These are phyloP conservation scores for Wickerhamomyces queroliae DNA, from an alignment of 805 yeast genomes.

Conservation along the genomic window DNA sequence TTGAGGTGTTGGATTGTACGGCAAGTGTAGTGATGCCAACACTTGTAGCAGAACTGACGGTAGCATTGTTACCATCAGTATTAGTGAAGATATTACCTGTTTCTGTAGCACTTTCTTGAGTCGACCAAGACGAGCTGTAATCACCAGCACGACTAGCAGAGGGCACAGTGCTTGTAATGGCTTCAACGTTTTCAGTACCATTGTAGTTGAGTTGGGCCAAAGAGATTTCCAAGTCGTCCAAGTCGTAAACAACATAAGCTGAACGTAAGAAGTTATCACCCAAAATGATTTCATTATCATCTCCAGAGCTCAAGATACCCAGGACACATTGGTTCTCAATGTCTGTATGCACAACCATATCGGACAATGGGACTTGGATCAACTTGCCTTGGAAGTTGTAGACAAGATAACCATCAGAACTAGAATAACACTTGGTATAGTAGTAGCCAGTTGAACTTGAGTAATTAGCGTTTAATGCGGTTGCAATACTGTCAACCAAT, in stretches of 20 bases:
- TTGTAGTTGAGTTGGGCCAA: conserved; percentile 40
- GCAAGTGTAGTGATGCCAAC: not conserved
- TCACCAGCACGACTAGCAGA: conserved; percentile 41
- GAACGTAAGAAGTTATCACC: conserved; percentile 51
- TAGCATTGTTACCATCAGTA: no score
- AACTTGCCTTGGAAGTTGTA: conserved; percentile 56
- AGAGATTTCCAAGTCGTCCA: conserved; percentile 37
- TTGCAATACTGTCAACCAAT: conserved; percentile 30
- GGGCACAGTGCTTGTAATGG: conserved; percentile 40
- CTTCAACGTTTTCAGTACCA: conserved; percentile 35
- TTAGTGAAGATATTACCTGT: conserved; percentile 7
- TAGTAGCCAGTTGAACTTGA: conserved; percentile 38
- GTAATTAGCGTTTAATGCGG: conserved; percentile 37
- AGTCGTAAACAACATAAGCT: conserved; percentile 50
- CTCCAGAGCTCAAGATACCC: conserved; percentile 33
- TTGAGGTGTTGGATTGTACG: not conserved
- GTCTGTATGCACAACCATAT: conserved; percentile 25
- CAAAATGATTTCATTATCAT: conserved; percentile 32
- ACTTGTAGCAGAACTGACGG: no score
- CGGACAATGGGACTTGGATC: conserved; percentile 43
- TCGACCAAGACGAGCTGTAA: conserved; percentile 36
- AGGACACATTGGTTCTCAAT: conserved; percentile 35
- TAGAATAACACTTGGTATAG: conserved; percentile 35
- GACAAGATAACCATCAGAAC: conserved; percentile 26
- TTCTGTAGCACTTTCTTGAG: conserved; percentile 1